These are phyloP conservation scores for Mycena galopus DNA, from an alignment of 768 basidiomycete genomes.

Conservation along the genomic window DNA sequence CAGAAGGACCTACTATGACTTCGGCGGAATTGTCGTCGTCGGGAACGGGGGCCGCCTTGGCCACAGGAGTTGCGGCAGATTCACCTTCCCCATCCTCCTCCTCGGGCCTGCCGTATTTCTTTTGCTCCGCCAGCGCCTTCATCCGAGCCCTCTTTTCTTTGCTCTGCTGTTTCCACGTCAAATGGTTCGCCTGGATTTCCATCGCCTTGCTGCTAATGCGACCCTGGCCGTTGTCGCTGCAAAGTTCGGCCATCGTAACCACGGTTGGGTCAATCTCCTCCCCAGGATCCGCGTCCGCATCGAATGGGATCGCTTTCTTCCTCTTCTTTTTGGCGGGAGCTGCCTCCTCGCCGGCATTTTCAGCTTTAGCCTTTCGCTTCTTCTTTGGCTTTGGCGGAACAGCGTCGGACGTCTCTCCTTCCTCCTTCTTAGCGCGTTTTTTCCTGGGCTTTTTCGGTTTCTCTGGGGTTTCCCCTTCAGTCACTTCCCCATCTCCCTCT, in stretches of 20 bases:
- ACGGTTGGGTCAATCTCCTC: slow-evolving; percentile 87
- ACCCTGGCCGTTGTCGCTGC: slow-evolving; percentile 83
- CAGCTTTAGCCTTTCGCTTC: slow-evolving; percentile 19
- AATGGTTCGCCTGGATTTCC: slow-evolving; percentile 78
- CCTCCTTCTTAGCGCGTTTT: slow-evolving; percentile 9
- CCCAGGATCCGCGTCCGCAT: slow-evolving; percentile 73
- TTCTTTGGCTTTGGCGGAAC: slow-evolving; percentile 13
- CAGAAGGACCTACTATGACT: slow-evolving; percentile 22
- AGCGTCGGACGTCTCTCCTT: not conserved
- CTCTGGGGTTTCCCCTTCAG: slow-evolving; percentile 7
- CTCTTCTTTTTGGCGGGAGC: slow-evolving; percentile 14
- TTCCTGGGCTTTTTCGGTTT: slow-evolving; percentile 17
- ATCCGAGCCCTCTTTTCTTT: slow-evolving; percentile 75
- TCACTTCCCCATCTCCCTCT: not conserved
- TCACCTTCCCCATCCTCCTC: slow-evolving; percentile 55
- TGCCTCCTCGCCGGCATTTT: slow-evolving; percentile 7
- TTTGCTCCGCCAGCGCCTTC: slow-evolving; percentile 74
- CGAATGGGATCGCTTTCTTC: slow-evolving; percentile 60
- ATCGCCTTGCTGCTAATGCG: slow-evolving; percentile 83
- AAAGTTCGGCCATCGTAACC: slow-evolving; percentile 86
- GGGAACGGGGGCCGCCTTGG: slow-evolving; percentile 16
- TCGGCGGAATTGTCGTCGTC: slow-evolving; percentile 2
- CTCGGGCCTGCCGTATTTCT: slow-evolving; percentile 77
- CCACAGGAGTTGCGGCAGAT: slow-evolving; percentile 25
- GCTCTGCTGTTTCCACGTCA: slow-evolving; percentile 78